These are phyloP conservation scores for Hordeum pubiflorum DNA, from an alignment of 202 grass and related monocot genomes.

Conservation along the genomic window DNA sequence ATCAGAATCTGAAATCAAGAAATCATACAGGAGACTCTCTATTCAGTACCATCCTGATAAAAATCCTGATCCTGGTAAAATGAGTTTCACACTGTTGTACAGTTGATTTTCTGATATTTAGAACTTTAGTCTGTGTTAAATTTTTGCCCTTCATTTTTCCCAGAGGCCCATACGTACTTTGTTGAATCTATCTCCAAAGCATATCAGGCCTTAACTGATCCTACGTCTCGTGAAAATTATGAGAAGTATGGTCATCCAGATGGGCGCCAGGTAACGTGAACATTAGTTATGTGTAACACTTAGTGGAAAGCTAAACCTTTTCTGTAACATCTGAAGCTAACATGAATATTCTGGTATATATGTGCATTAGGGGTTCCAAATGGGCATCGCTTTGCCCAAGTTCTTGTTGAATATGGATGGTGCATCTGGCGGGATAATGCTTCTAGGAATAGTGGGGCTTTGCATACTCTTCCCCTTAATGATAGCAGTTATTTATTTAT, in stretches of 20 bases:
- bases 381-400: conserved; percentile 95
- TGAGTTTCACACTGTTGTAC: background rate
- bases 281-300: background rate
- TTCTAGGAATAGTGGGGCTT: conserved; percentile 90
- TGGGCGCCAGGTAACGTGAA: conserved; percentile 81
- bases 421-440: conserved; percentile 88
- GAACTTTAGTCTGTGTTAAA: conserved; percentile 4
- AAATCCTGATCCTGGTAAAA: conserved; percentile 94
- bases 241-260: conserved; percentile 99
- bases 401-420: conserved; percentile 95
- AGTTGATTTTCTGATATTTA: conserved; percentile 8
- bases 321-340: conserved; percentile 4
- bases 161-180: conserved; percentile 96
- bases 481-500: conserved; percentile 99
- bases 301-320: background rate
- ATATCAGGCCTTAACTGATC: conserved; percentile 95
- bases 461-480: conserved; percentile 92
- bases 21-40: conserved; percentile 89
- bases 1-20: conserved; percentile 86
- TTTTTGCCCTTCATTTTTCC: conserved; percentile 5
- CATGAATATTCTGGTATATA: background rate
- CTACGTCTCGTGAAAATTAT: conserved; percentile 94
- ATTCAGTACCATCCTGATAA: conserved; percentile 98
- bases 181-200: conserved; percentile 99
- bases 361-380: conserved; percentile 77